Conservation (phyloP, 2,329 filamentous ascomycete species). For the Bimuria novae-zelandiae region DNA sequence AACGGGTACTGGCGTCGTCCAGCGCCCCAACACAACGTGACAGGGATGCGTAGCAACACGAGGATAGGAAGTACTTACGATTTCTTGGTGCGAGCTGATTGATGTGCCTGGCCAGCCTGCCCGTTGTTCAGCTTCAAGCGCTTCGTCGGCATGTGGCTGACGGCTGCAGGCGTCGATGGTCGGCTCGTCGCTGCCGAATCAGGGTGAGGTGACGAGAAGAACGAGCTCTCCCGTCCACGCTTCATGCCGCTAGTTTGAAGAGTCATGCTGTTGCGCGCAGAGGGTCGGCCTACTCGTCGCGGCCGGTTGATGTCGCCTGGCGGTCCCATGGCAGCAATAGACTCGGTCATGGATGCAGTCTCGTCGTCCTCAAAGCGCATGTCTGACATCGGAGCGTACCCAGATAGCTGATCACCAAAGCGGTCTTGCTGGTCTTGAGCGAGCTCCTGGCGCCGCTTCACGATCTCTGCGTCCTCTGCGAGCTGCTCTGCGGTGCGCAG, state of each 20-base stretch:
- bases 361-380: slow-evolving; percentile 45
- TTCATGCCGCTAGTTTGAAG: slow-evolving; percentile 25
- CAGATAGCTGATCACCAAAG: slow-evolving; percentile 25
- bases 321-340: slow-evolving; percentile 42
- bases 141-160: slow-evolving; percentile 34
- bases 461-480: slow-evolving; percentile 31
- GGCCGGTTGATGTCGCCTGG: slow-evolving; percentile 37
- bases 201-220: slow-evolving; percentile 37
- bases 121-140: slow-evolving; percentile 43
- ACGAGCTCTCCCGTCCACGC: slow-evolving; percentile 35
- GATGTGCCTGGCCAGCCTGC: slow-evolving; percentile 29
- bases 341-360: slow-evolving; percentile 43
- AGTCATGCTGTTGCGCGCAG: slow-evolving; percentile 20
- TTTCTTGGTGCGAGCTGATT: slow-evolving; percentile 42
- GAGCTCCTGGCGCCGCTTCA: slow-evolving; percentile 32
- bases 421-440: slow-evolving; percentile 28
- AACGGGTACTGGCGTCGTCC: slow-evolving; percentile 30
- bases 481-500: slow-evolving; percentile 32
- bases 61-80: slow-evolving; percentile 38
- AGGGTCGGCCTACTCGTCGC: slow-evolving; percentile 34
- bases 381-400: slow-evolving; percentile 34
- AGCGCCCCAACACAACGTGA: slow-evolving; percentile 19
- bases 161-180: slow-evolving; percentile 38
- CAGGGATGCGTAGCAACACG: slow-evolving; percentile 17
- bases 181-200: slow-evolving; percentile 38